A percentile compares a stretch with the other conserved stretches of the same genome.
These are phyloP conservation scores for Sarcodon aspratus DNA, from an alignment of 768 basidiomycete species.

Conservation along the genomic window DNA sequence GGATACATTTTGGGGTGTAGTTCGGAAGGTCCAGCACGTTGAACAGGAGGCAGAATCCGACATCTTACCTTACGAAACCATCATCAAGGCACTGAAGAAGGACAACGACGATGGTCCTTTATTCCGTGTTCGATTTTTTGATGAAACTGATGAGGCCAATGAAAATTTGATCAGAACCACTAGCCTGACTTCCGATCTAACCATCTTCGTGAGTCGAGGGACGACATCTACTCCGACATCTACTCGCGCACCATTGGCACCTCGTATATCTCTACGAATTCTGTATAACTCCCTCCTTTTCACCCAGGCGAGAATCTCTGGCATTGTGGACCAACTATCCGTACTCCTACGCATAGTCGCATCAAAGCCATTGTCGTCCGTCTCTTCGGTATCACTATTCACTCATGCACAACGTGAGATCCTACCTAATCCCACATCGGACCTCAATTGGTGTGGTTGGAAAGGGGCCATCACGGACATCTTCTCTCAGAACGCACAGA, in stretches of 20 bases:
- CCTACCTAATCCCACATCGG: slow-evolving; percentile 76
- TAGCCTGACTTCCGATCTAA: slow-evolving; percentile 83
- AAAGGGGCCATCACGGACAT: slow-evolving; percentile 95
- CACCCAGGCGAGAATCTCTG: slow-evolving; percentile 61
- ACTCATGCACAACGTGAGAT: slow-evolving; percentile 56
- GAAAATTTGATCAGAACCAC: slow-evolving; percentile 73
- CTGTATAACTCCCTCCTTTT: slow-evolving; percentile 95
- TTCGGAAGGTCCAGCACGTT: slow-evolving; percentile 74
- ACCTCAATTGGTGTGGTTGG: slow-evolving; percentile 96
- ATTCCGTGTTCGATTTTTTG: slow-evolving; percentile 95
- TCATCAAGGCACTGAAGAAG: slow-evolving; percentile 58
- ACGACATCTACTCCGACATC: slow-evolving; percentile 32
- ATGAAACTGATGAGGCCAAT: slow-evolving; percentile 69
- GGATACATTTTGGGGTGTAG: slow-evolving; percentile 84
- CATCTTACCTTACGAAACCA: slow-evolving; percentile 67
- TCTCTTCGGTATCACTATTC: slow-evolving; percentile 74
- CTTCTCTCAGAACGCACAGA: slow-evolving; percentile 78
- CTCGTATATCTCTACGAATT: slow-evolving; percentile 68
- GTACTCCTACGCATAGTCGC: slow-evolving; percentile 64
- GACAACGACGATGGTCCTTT: slow-evolving; percentile 61
- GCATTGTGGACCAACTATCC: slow-evolving; percentile 79
- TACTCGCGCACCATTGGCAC: slow-evolving; percentile 58
- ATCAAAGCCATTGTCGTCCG: slow-evolving; percentile 49
- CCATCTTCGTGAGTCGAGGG: slow-evolving; percentile 75
- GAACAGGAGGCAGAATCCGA: slow-evolving; percentile 79